Percentiles rank a stretch among this genome's conserved stretches.
Evolutionary conservation across 2,329 filamentous ascomycete genomes (phyloP).

Genomic region (Paecilomyces niveus): DNA sequence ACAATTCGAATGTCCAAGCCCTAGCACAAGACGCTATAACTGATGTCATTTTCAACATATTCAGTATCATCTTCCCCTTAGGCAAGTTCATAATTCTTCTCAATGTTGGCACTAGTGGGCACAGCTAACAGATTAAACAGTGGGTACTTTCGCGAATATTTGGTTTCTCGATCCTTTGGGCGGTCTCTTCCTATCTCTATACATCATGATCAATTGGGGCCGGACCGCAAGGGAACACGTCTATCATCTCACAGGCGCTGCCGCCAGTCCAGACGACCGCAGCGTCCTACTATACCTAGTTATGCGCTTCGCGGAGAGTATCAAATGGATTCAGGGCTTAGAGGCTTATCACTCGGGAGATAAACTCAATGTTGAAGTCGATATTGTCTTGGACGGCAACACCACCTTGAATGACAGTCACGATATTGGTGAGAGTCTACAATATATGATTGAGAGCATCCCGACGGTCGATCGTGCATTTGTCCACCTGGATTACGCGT

Average conservation of each 20-base stretch:
- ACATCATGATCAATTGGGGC: conserved; percentile 57
- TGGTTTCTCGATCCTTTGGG: conserved; percentile 59
- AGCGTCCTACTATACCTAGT: conserved; percentile 84
- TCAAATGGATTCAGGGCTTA: conserved; percentile 58
- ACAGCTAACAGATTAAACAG: conserved; percentile 8
- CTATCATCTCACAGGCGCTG: conserved; percentile 55
- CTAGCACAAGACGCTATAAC: conserved; percentile 63
- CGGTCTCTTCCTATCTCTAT: conserved; percentile 53
- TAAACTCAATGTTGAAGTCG: conserved; percentile 56
- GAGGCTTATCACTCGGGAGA: conserved; percentile 58
- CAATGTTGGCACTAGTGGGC: background rate
- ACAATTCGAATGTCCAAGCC: conserved; percentile 78
- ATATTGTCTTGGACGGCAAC: conserved; percentile 53
- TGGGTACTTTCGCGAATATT: conserved; percentile 28
- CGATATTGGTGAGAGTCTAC: conserved; percentile 53
- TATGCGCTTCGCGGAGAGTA: conserved; percentile 86
- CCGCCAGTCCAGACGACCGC: conserved; percentile 54
- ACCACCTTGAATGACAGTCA: conserved; percentile 51
- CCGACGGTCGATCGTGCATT: conserved; percentile 39
- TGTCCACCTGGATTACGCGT: conserved; percentile 44
- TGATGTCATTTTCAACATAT: conserved; percentile 84
- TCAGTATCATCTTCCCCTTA: conserved; percentile 81
- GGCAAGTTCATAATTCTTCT: conserved; percentile 17
- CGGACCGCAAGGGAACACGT: conserved; percentile 56
- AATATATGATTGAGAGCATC: conserved; percentile 53